Conservation (phyloP, 345 rosid species). For the Clausena lansium region DNA sequence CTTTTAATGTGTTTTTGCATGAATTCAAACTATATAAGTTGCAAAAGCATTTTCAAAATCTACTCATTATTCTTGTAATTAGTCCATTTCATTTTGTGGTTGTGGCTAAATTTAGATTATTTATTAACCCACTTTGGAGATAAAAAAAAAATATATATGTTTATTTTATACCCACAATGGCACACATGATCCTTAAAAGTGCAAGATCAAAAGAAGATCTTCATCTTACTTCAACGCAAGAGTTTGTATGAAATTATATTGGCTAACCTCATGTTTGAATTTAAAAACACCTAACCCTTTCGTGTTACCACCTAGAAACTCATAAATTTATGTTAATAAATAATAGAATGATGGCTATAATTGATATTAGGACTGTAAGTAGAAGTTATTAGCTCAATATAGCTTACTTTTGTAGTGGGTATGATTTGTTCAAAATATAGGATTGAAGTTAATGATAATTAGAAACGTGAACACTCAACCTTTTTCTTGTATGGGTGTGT, state of each 20-base stretch:
- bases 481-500: neutral
- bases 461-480: constrained; percentile 11
- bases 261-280: neutral
- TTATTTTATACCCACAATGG: too few species aligned
- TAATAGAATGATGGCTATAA: neutral
- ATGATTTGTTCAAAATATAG: neutral
- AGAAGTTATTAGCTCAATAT: neutral
- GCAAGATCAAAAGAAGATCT: too few species aligned
- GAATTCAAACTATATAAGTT: neutral
- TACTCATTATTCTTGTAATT: neutral
- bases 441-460: neutral
- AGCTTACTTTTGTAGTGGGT: neutral
- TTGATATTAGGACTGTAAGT: neutral
- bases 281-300: neutral
- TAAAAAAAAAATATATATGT: neutral
- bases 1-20: neutral
- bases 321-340: too few species aligned
- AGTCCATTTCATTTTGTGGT: neutral
- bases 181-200: too few species aligned
- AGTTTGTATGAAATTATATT: too few species aligned
- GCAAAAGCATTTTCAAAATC: neutral
- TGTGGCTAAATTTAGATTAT: neutral
- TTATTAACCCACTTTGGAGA: neutral
- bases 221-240: neutral
- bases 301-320: neutral